phyloP scores from a whole-genome alignment of 306 rosid species.

The Malus domestica region ASM211411v1 NC_041805.1:5943001-5943500 shows the following conservation, averaged over 20 bases:
- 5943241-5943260: background rate
- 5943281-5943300: background rate
- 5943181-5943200: background rate
- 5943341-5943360: constrained; percentile 95
- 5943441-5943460: constrained; percentile 27
- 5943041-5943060: constrained; percentile 81
- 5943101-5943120: background rate
- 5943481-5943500: background rate
- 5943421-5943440: constrained; percentile 79
- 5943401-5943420: constrained; percentile 79
- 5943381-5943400: constrained; percentile 90
- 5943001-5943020: constrained; percentile 70
- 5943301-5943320: constrained; percentile 5
- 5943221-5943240: background rate
- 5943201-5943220: background rate
- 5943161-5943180: background rate
- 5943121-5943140: background rate
- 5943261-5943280: background rate
- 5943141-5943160: background rate
- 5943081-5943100: constrained; percentile 2
- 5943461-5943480: background rate
- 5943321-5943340: constrained; percentile 93
- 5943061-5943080: constrained; percentile 74
- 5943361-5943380: constrained; percentile 67
- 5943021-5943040: constrained; percentile 93